phyloP scores from a whole-genome alignment of 1,284 basidiomycete species.

The Termitomyces sp. region DNA sequence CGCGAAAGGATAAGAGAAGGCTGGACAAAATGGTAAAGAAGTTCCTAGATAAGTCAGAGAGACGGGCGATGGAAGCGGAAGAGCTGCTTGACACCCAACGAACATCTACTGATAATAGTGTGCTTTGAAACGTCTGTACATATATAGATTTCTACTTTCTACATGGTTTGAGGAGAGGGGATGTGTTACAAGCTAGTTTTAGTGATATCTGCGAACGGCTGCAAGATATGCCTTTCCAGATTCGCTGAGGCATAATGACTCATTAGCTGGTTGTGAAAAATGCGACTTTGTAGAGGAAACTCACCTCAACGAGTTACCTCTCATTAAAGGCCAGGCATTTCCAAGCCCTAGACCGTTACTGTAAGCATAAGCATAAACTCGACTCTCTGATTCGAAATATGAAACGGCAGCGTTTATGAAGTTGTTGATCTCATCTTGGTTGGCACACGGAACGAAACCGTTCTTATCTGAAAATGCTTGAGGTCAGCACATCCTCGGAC shows the following conservation, averaged over 20 bases:
- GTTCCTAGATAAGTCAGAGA: constrained; percentile 35
- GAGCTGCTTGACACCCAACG: neutral
- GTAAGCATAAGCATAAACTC: constrained; percentile 38
- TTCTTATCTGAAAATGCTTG: constrained; percentile 24
- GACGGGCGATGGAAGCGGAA: constrained; percentile 18
- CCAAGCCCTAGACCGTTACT: constrained; percentile 38
- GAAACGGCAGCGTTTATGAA: constrained; percentile 33
- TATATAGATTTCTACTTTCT: neutral
- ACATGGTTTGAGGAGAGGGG: neutral
- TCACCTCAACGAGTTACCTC: constrained; percentile 30
- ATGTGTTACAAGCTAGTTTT: constrained; percentile 6
- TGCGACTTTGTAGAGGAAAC: neutral
- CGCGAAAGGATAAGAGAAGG: constrained; percentile 27
- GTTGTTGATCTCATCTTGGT: constrained; percentile 33
- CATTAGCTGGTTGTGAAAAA: neutral
- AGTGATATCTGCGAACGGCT: constrained; percentile 36
- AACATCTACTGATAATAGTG: neutral
- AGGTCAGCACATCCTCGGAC: neutral
- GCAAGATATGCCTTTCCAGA: constrained; percentile 36
- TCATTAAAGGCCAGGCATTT: constrained; percentile 37
- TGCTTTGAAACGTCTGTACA: neutral
- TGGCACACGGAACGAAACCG: constrained; percentile 34
- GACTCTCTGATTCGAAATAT: constrained; percentile 30
- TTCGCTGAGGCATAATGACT: constrained; percentile 20
- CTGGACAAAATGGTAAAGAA: constrained; percentile 32